Conservation (phyloP, 163 green algal genomes). For the Chloroidium sp. region DNA sequence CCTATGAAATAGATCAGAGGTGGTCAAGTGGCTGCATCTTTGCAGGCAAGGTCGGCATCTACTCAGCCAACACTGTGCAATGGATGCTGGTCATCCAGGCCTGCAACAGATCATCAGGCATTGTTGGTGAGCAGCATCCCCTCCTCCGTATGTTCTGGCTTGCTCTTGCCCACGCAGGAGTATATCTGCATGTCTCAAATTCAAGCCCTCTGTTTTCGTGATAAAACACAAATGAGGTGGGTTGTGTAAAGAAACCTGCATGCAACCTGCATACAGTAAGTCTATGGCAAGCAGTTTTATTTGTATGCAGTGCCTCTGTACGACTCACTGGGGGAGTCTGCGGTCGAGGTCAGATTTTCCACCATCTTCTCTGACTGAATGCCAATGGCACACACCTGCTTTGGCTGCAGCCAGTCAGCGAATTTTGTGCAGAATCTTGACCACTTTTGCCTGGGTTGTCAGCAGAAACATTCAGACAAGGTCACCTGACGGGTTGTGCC, state of each 20-base stretch:
- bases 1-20: too few species aligned
- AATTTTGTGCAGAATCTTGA: too few species aligned
- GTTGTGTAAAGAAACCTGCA: too few species aligned
- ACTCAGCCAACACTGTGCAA: slow-evolving; percentile 75
- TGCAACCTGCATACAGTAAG: too few species aligned
- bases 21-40: not conserved
- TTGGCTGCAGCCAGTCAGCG: too few species aligned
- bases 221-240: too few species aligned
- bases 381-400: not conserved
- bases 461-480: not conserved
- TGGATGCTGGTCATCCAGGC: slow-evolving; percentile 91
- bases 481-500: not conserved
- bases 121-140: not conserved
- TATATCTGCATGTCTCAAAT: not conserved
- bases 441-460: not conserved
- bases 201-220: not conserved
- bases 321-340: slow-evolving; percentile 84
- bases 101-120: slow-evolving; percentile 62
- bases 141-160: not conserved
- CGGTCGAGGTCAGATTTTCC: slow-evolving; percentile 47
- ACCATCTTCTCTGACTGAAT: not conserved
- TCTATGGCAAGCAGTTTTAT: too few species aligned
- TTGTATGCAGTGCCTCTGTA: slow-evolving; percentile 78
- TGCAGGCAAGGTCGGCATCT: slow-evolving; percentile 57
- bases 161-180: not conserved